phyloP scores from a whole-genome alignment of 345 rosid species.

The Pistacia atlantica region DNA sequence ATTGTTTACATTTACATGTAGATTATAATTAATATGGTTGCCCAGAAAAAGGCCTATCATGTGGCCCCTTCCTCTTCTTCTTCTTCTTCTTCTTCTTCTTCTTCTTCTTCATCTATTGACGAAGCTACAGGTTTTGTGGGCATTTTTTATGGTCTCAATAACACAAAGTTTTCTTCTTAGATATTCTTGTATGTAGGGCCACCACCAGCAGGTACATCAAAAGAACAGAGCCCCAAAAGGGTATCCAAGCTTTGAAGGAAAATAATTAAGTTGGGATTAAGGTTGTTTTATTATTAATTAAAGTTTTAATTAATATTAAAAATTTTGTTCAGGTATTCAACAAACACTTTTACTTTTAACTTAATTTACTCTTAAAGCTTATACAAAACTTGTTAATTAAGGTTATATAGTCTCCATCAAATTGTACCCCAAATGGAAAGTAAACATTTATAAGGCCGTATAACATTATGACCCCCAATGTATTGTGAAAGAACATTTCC shows the following conservation, averaged over 20 bases:
- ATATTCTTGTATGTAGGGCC: not conserved
- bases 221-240: not conserved
- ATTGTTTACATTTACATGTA: no score
- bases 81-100: not conserved
- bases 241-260: not conserved
- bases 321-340: not conserved
- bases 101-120: not conserved
- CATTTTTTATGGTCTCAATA: not conserved
- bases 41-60: not conserved
- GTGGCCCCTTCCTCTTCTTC: not conserved
- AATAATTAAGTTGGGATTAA: no score
- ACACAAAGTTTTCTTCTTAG: not conserved
- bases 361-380: not conserved
- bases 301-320: not conserved
- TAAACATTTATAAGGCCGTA: no score
- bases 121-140: slow-evolving; percentile 5
- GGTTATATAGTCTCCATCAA: no score
- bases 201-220: slow-evolving; percentile 3
- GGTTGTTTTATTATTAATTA: not conserved
- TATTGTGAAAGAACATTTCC: no score
- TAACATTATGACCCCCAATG: no score
- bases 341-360: not conserved
- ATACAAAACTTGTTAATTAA: no score
- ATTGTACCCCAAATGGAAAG: no score
- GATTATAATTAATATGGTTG: not conserved